A percentile compares a stretch with the other conserved stretches of the same genome.
Conservation (phyloP, 495 filamentous ascomycete genomes). For the Acidiella bohemica region DNA sequence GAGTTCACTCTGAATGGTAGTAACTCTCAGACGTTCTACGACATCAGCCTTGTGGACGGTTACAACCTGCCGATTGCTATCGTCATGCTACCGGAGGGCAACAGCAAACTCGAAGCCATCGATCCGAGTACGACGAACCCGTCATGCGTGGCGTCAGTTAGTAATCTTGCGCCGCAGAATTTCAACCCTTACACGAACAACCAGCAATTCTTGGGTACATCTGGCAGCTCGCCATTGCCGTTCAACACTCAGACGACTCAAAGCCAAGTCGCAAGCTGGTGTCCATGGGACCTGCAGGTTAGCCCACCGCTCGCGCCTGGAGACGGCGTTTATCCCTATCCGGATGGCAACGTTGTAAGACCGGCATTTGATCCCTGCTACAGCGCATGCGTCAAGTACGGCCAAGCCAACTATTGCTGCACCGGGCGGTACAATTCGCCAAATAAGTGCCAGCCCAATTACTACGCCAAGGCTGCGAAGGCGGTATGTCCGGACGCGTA, state of each 20-base stretch:
- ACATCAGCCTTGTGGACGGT: constrained; percentile 73
- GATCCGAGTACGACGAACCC: constrained; percentile 62
- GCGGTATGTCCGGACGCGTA: constrained; percentile 69
- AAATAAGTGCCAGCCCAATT: constrained; percentile 42
- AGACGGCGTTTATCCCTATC: constrained; percentile 61
- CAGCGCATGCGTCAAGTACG: constrained; percentile 51
- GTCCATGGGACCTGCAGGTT: constrained; percentile 60
- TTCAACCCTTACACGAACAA: constrained; percentile 32
- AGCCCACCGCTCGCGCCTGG: constrained; percentile 48
- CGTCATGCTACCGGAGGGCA: constrained; percentile 41
- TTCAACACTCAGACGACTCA: constrained; percentile 42
- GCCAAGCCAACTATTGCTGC: constrained; percentile 51
- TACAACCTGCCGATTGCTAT: constrained; percentile 68
- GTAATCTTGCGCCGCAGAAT: constrained; percentile 35
- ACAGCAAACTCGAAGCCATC: constrained; percentile 41
- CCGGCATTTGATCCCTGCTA: constrained; percentile 61
- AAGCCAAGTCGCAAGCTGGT: constrained; percentile 47
- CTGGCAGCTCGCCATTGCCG: constrained; percentile 47
- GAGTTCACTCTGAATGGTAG: constrained; percentile 57
- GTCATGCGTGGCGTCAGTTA: constrained; percentile 53
- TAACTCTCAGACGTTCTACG: constrained; percentile 57
- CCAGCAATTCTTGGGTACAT: constrained; percentile 35
- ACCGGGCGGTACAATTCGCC: constrained; percentile 46
- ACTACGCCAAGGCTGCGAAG: constrained; percentile 54
- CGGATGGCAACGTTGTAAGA: constrained; percentile 50